Base-by-base conservation (phyloP, 805 yeast species). In the Priceomyces castillae region DNA sequence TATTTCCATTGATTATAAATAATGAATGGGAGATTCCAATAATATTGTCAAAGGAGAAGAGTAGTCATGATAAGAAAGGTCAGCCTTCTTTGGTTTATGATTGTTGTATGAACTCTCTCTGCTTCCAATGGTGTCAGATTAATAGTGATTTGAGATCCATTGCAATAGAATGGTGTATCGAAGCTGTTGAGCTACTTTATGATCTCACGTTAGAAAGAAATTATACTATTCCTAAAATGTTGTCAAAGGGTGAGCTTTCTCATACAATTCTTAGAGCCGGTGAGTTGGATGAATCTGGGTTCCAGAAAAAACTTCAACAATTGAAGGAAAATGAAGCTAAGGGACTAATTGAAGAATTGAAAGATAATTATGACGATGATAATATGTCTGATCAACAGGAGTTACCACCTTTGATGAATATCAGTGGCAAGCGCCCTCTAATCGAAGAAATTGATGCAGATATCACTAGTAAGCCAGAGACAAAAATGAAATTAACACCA, bases 1-100 rank as follows among this genome's bases (percentile, higher is more conserved):
- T 87, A 2, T 81, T 81, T 52, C 81, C 84, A 1, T 61, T 80
- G 40, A 82, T 85, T 17, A 77, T 82, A 62, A 80, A 78, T 30
- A 82, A 82, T 54, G 73, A 84, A 54, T 90, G 96, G 96, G 90
- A 85, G 46, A 83, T 89, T 1, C 97, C 97, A 1, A 79, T 90
- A 2, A 75, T 86, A 1, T 80, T 87, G 0, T 81, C 92, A 0
- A 70, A 74, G 0, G 77, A 76, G 38, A 59, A 73, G 43, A 57
- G 82, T 10, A 84, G 76, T 36, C 58, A 47, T 11, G 97, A 90
- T 59, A 90, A 90, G 56, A 80, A 80, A 53, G 95, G 95, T 1
- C 61, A 65, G 2, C 60, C 67, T 12, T 79, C 90, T 34, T 64
- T 75, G 34, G 90, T 87, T 1, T 80, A 80, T 53, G 97, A 90